Percentiles rank a stretch among this genome's conserved stretches.
These are phyloP conservation scores for Rusavskia elegans DNA, from an alignment of 495 filamentous ascomycete genomes.

Conservation along the genomic window DNA sequence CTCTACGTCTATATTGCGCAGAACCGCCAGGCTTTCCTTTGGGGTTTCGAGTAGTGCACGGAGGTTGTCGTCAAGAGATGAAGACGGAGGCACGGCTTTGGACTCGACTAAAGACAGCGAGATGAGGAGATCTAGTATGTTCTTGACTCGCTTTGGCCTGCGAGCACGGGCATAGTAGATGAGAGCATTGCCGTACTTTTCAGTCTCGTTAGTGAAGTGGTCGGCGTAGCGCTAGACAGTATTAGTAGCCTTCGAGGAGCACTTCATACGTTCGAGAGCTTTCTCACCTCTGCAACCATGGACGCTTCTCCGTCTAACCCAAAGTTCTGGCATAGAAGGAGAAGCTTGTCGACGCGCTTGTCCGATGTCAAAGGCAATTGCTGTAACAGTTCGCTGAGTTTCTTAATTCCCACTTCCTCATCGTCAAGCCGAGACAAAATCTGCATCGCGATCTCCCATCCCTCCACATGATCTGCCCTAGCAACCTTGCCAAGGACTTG, in stretches of 20 bases:
- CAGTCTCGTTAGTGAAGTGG: conserved; percentile 41
- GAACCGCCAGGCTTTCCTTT: conserved; percentile 43
- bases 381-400: conserved; percentile 48
- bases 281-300: conserved; percentile 56
- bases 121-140: conserved; percentile 71
- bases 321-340: conserved; percentile 50
- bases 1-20: conserved; percentile 52
- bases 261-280: too few species aligned
- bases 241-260: conserved; percentile 2
- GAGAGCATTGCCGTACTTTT: conserved; percentile 65
- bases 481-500: conserved; percentile 19
- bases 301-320: conserved; percentile 56
- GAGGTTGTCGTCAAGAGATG: conserved; percentile 54
- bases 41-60: conserved; percentile 48
- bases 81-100: conserved; percentile 50
- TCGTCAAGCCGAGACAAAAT: conserved; percentile 62
- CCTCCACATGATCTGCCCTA: conserved; percentile 34
- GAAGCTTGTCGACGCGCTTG: conserved; percentile 56
- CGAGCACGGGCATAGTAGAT: conserved; percentile 77
- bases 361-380: conserved; percentile 46
- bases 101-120: conserved; percentile 76
- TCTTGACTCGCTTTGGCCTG: conserved; percentile 53
- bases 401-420: conserved; percentile 41
- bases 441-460: conserved; percentile 76
- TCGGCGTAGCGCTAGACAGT: conserved; percentile 57